Conservation (phyloP, 2,329 filamentous ascomycete species). For the Alternaria novae-zelandiae region DNA sequence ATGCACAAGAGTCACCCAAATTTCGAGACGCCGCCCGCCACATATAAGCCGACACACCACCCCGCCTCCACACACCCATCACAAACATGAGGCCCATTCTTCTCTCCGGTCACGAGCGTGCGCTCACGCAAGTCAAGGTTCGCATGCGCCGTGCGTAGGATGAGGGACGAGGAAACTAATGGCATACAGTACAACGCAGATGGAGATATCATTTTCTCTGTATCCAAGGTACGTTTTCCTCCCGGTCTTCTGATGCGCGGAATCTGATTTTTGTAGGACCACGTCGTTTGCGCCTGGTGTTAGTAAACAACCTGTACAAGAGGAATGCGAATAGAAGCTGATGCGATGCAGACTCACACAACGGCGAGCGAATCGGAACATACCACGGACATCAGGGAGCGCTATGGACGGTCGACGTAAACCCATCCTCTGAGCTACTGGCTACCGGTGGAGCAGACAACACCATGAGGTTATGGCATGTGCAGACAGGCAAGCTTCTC, state of each 20-base stretch:
- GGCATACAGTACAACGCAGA: conserved; percentile 68
- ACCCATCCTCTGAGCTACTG: conserved; percentile 88
- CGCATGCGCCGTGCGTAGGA: background rate
- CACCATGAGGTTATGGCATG: conserved; percentile 96
- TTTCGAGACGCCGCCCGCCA: conserved; percentile 32
- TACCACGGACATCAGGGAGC: conserved; percentile 97
- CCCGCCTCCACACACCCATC: conserved; percentile 25
- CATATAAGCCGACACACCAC: conserved; percentile 23
- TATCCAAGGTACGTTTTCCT: conserved; percentile 43
- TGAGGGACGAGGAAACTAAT: conserved; percentile 1
- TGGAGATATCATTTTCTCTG: conserved; percentile 95
- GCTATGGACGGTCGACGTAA: conserved; percentile 97
- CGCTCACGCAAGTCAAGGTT: conserved; percentile 85
- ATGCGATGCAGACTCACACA: conserved; percentile 69
- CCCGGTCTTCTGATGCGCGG: background rate
- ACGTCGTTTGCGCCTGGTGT: conserved; percentile 94
- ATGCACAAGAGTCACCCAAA: conserved; percentile 38
- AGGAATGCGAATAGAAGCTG: conserved; percentile 21
- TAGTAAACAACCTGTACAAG: conserved; percentile 20
- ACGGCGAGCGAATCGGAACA: conserved; percentile 92
- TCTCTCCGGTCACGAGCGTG: conserved; percentile 94
- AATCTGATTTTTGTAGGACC: conserved; percentile 60
- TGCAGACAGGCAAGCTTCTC: conserved; percentile 88
- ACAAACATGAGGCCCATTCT: conserved; percentile 89
- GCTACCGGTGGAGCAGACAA: conserved; percentile 97